A percentile compares a stretch with the other conserved stretches of the same genome.
These are phyloP conservation scores for Chenopodium suecicum DNA, from an alignment of 148 eudicot species.

Conservation along the genomic window DNA sequence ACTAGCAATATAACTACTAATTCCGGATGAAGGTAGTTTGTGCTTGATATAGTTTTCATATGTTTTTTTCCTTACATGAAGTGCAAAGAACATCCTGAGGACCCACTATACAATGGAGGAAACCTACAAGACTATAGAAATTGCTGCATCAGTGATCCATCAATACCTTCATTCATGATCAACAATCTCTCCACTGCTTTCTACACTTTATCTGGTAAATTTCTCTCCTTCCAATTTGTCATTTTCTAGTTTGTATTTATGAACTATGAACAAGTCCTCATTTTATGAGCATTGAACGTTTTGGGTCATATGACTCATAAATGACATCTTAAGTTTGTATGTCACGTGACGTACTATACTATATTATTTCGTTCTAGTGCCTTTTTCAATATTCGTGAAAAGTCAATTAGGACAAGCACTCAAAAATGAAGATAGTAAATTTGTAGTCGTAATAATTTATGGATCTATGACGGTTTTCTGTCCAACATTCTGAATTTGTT, in stretches of 20 bases:
- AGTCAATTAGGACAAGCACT: neutral
- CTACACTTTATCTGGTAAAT: constrained; percentile 40
- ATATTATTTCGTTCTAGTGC: neutral
- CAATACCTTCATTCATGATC: constrained; percentile 32
- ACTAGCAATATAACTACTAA: no score
- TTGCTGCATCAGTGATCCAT: constrained; percentile 10
- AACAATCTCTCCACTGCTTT: constrained; percentile 30
- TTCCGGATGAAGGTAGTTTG: no score
- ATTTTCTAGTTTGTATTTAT: no score
- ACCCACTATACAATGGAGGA: constrained; percentile 43
- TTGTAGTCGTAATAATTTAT: neutral
- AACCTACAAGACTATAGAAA: constrained; percentile 21
- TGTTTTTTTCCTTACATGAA: neutral
- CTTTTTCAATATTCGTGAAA: neutral
- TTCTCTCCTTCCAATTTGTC: neutral
- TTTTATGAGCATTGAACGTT: no score
- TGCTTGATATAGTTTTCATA: neutral
- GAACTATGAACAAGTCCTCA: no score
- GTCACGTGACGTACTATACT: no score
- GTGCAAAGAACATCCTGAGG: constrained; percentile 42
- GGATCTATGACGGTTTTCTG: neutral
- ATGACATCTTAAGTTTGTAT: no score
- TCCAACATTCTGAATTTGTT: neutral
- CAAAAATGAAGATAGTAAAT: neutral
- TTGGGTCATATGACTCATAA: no score